Evolutionary conservation across 2,329 filamentous ascomycete genomes (phyloP), one percentile per base, ranked within the genome.

Genomic region (Colletotrichum camelliae): DNA sequence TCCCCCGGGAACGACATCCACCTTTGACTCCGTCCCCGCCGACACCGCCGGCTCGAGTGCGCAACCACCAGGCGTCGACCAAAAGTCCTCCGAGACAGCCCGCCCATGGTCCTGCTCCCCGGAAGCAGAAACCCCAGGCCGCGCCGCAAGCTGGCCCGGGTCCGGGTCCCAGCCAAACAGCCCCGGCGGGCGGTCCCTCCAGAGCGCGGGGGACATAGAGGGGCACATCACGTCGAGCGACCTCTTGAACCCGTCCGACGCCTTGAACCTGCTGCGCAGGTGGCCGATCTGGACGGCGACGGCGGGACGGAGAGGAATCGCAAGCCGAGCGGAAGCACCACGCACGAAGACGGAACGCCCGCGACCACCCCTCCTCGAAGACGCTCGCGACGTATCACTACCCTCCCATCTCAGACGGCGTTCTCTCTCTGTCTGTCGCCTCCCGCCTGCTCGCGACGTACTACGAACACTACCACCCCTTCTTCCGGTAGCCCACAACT

Each of bases 391-490:
- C 70, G 7, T 60, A 67, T 8, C 27, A 79, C 62, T 85, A 85
- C 68, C 81, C 83, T 2, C 84, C 84, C 1, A 81, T 85, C 33
- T 78, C 80, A 1, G 80, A 82, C 31, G 84, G 83, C 1, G 57
- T 73, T 1, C 65, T 85, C 29, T 79, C 79, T 1, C 70, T 80
- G 18, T 78, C 82, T 4, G 81, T 73, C 7, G 73, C 73, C 4
- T 73, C 73, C 8, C 73, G 73, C 16, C 35, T 75, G 4, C 64
- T 75, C 13, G 48, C 57, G 9, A 62, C 70, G 73, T 75, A 93
- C 78, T 91, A 90, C 71, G 86, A 92, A 73, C 88, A 91, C 76
- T 94, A 93, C 78, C 93, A 95, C 79, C 91, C 92, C 1, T 94
- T 93, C 84, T 93, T 94, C 72, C 93, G 0, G 85, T 95, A 31